Evolutionary conservation across 805 yeast genomes (phyloP), one percentile per base, ranked within the genome.

Genomic region (Torulaspora indica): DNA sequence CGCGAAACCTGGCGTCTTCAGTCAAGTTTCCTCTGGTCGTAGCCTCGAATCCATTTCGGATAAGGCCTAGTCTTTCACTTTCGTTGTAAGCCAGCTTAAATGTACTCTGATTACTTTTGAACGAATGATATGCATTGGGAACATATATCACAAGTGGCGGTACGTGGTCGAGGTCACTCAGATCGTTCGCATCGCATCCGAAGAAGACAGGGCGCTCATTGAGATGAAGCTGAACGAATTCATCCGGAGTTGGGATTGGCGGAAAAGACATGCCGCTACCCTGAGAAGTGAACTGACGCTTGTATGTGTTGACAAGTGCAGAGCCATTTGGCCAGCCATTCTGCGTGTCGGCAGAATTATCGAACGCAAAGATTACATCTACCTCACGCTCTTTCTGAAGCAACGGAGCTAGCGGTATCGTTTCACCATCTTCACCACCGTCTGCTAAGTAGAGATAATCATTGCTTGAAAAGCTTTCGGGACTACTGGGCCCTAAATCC

Each of bases 141-240:
- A 78, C 72, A 57, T 84, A 86, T n/a, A 88, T 78, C 32, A 88
- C 73, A 45, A 87, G 70, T 2, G 95, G 95, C 22, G 90, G 89
- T 32, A 72, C 69, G 22, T 72, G 68, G 35, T 71, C 60, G 47
- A 82, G 69, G 12, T 63, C 67, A 6, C 89, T 79, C 58, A 82
- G 67, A 57, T 85, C 83, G 1, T 65, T 52, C 4, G 85, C 73
- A 58, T 84, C 75, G 65, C 96, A 87, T 27, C 96, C 96, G 61
- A 88, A 88, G 68, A 88, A 87, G 0, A 83, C 73, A 40, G 95
- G 95, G 48, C 67, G 74, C 8, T 81, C 70, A 12, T 86, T 81
- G 50, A 86, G 70, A 46, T 83, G 83, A 51, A 68, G 55, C 47
- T 74, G 73, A 20, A 77, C 57, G 62, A 86, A 83, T 0, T 89